Percentiles rank a stretch among this genome's conserved stretches.
Conservation (phyloP, 768 basidiomycete genomes). For the Phaeolepiota aurea region DNA sequence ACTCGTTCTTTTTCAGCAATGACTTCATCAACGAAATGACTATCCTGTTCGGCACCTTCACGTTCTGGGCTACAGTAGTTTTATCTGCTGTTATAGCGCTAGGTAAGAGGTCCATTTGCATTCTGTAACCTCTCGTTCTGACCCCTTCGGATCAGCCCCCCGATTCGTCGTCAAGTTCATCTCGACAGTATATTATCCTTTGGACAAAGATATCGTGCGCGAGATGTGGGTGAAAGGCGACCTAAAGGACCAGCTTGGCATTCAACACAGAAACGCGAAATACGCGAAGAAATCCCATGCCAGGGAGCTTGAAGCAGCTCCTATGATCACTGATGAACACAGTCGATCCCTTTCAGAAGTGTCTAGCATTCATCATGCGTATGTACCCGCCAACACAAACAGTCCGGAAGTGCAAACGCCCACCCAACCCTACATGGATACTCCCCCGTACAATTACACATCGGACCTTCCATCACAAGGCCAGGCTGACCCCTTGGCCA, state of each 20-base stretch:
- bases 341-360: slow-evolving; percentile 59
- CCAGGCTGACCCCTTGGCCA: no score
- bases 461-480: no score
- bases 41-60: slow-evolving; percentile 68
- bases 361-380: slow-evolving; percentile 27
- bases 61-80: slow-evolving; percentile 78
- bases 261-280: slow-evolving; percentile 52
- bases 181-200: slow-evolving; percentile 61
- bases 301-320: slow-evolving; percentile 49
- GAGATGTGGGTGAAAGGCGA: slow-evolving; percentile 87
- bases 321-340: slow-evolving; percentile 65
- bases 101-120: slow-evolving; percentile 32
- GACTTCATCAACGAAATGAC: slow-evolving; percentile 69
- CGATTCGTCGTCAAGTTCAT: slow-evolving; percentile 74
- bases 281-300: slow-evolving; percentile 22
- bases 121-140: neutral
- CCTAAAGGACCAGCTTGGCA: slow-evolving; percentile 73
- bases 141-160: slow-evolving; percentile 44
- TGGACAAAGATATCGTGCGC: slow-evolving; percentile 85
- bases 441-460: no score
- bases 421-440: slow-evolving; percentile 36
- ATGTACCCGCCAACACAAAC: slow-evolving; percentile 36
- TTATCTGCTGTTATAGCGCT: slow-evolving; percentile 65
- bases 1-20: slow-evolving; percentile 68
- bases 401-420: slow-evolving; percentile 29